phyloP scores from a whole-genome alignment of 2,329 filamentous ascomycete genomes.

The Fusarium chlamydosporum region DNA sequence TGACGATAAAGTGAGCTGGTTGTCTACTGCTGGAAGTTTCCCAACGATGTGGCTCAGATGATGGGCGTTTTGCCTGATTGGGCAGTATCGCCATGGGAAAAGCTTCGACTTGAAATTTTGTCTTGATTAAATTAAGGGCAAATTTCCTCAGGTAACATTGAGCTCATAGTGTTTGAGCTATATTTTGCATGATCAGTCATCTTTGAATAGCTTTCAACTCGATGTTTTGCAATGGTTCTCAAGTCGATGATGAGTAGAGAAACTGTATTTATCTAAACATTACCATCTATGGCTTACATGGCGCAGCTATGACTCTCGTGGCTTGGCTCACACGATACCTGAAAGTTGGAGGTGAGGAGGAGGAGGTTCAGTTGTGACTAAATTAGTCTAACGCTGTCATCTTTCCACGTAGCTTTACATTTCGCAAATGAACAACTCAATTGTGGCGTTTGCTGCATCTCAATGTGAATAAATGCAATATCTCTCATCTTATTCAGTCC shows the following conservation, averaged over 20 bases:
- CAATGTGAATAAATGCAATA: background rate
- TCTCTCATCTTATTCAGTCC: constrained; percentile 1
- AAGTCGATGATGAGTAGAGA: background rate
- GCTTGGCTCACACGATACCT: constrained; percentile 15
- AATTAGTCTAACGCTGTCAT: constrained; percentile 6
- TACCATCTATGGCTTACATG: background rate
- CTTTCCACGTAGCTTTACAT: background rate
- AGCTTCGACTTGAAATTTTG: constrained; percentile 8
- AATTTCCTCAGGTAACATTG: background rate
- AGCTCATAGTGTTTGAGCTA: constrained; percentile 4
- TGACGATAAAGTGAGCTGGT: background rate
- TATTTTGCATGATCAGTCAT: background rate
- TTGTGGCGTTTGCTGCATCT: constrained; percentile 5
- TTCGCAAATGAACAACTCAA: background rate
- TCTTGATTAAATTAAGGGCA: constrained; percentile 2
- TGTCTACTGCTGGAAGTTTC: constrained; percentile 2
- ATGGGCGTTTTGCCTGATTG: constrained; percentile 29
- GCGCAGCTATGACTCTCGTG: constrained; percentile 21
- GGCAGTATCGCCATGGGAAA: constrained; percentile 25
- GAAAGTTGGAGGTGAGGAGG: background rate
- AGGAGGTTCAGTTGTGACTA: background rate
- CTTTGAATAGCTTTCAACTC: background rate
- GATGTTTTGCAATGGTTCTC: background rate
- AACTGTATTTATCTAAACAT: no score
- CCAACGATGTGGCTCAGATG: constrained; percentile 20